Evolutionary conservation across 331 rosid genomes (phyloP).

Genomic region (Acacia pycnantha): DNA sequence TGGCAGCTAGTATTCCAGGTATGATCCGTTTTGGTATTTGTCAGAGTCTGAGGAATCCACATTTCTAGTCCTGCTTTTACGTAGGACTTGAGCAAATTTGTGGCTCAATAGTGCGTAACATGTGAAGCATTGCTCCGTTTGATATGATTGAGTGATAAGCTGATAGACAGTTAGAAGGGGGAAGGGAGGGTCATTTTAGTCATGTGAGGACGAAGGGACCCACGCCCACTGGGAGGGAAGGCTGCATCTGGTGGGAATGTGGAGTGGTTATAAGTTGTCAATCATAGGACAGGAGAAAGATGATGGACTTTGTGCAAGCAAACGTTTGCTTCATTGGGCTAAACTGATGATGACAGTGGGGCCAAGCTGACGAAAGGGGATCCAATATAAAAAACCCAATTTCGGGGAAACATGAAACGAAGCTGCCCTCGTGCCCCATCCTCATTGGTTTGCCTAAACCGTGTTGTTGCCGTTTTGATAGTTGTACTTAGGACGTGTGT

Average conservation of each 20-base stretch:
- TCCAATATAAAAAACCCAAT: conserved; percentile 1
- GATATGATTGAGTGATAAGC: neutral
- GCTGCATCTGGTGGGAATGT: conserved; percentile 20
- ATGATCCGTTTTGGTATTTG: neutral
- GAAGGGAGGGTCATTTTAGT: conserved; percentile 30
- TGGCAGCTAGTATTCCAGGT: neutral
- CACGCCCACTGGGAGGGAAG: conserved; percentile 33
- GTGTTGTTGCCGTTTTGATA: neutral
- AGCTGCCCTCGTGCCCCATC: conserved; percentile 3
- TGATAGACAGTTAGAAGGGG: neutral
- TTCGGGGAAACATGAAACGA: neutral
- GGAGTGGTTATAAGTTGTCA: neutral
- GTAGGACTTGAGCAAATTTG: neutral
- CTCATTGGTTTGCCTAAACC: conserved; percentile 9
- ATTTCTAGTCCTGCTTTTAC: neutral
- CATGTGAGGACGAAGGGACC: conserved; percentile 22
- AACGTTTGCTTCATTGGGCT: conserved; percentile 20
- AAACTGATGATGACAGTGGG: neutral
- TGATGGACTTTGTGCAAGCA: conserved; percentile 5
- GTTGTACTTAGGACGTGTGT: neutral
- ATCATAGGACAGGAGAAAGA: neutral
- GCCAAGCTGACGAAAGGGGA: neutral
- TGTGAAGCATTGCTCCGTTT: neutral
- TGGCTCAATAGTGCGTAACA: neutral
- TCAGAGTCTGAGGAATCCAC: neutral